Conservation (phyloP, 495 filamentous ascomycete genomes). For the Cercophora scortea region DNA sequence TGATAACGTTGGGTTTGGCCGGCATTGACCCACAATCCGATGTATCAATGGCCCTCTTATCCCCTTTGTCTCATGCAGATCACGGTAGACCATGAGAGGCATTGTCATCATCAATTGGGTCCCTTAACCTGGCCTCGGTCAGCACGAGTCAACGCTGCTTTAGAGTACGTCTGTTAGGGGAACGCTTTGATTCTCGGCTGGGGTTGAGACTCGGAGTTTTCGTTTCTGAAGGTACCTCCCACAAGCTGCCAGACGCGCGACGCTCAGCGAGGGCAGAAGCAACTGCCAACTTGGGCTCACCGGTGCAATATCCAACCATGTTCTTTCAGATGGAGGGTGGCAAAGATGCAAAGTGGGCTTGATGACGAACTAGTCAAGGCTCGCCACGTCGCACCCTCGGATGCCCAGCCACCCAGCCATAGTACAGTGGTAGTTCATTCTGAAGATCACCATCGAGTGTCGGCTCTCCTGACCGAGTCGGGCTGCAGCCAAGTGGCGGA, state of each 20-base stretch:
- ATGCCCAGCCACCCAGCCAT: slow-evolving; percentile 10
- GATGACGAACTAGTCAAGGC: slow-evolving; percentile 16
- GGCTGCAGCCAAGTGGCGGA: slow-evolving; percentile 5
- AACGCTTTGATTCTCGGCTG: no score
- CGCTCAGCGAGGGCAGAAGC: no score
- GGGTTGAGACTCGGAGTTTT: no score
- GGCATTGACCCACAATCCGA: slow-evolving; percentile 9
- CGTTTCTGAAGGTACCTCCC: no score
- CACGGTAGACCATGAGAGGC: no score
- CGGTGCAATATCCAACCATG: slow-evolving; percentile 10
- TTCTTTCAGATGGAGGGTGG: slow-evolving; percentile 1
- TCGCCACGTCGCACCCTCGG: slow-evolving; percentile 21
- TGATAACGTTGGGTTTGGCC: slow-evolving; percentile 7
- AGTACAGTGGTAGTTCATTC: background rate
- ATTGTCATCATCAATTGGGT: no score
- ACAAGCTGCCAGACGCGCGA: no score
- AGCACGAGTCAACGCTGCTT: no score
- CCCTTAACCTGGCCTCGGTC: no score
- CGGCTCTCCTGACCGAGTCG: background rate
- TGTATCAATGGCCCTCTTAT: slow-evolving; percentile 4
- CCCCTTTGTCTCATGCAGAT: background rate
- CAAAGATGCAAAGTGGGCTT: slow-evolving; percentile 6
- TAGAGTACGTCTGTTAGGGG: no score
- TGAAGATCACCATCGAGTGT: slow-evolving; percentile 3
- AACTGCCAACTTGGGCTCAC: background rate